Evolutionary conservation across 2,329 filamentous ascomycete species (phyloP), one percentile per base, ranked within the genome.

Genomic region (Fusarium sp.): DNA sequence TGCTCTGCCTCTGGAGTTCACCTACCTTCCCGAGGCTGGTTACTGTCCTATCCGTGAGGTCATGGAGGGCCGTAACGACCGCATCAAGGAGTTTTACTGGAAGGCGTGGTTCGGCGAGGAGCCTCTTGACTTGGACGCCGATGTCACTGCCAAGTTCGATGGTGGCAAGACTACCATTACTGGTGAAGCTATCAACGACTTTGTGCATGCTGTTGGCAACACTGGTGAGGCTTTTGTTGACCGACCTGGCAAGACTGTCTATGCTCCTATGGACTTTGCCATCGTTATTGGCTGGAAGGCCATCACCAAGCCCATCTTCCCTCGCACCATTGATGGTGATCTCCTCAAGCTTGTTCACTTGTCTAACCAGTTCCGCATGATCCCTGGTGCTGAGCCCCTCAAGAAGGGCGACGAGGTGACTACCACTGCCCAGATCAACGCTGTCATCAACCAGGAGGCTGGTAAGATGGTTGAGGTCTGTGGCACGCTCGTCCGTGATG

Each of bases 391-490:
- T 2, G 91, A 97, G 78, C 95, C 96, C 17, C 84, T 99, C 66
- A 97, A 97, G 87, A 97, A 97, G 84, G 96, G 94, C 31, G 96
- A 99, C 78, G 89, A 95, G 67, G 88, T 99, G 20, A 91, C 94
- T 67, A 98, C 96, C 5, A 97, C 93, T 57, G 96, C 96, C 43
- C 94, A 97, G 79, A 93, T 99, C 83, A 98, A 99, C 75, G 94
- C 96, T 17, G 94, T 99, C 75, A 92, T 99, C 84, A 99, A 98
- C 84, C 95, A 99, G 80, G 94, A 97, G 15, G 94, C 96, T 63
- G 96, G 96, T 48, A 99, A 99, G 87, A 98, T 99, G 95, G 97
- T 99, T 18, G 97, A 99, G 82, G 95, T 99, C n/a, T 98, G 95
- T 76, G 96, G 96, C 67, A 99, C 96, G 7, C 97, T 99, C 75